These are phyloP conservation scores for Ettlia oleoabundans DNA, from an alignment of 139 green algal species.

Conservation along the genomic window DNA sequence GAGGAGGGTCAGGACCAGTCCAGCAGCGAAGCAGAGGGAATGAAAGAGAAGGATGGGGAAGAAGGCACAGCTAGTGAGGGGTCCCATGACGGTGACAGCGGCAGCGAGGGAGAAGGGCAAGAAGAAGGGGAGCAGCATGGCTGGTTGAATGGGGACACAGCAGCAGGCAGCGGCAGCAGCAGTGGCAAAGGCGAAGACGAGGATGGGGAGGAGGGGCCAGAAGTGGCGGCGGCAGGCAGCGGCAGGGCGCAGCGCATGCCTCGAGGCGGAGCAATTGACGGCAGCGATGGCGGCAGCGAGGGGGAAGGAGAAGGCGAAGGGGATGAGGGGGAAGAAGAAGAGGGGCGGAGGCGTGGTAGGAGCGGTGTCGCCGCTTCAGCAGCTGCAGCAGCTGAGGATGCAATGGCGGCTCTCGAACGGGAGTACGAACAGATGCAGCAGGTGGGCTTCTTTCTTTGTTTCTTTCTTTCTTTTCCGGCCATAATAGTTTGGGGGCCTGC, in stretches of 20 bases:
- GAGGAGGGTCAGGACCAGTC: background rate
- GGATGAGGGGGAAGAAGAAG: background rate
- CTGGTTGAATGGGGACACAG: background rate
- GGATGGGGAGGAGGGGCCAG: background rate
- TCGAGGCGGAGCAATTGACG: background rate
- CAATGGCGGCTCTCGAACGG: conserved; percentile 60
- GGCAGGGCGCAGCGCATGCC: background rate
- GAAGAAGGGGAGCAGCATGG: background rate
- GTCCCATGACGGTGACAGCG: background rate
- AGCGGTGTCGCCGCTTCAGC: background rate
- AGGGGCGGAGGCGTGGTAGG: background rate
- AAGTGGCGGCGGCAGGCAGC: conserved; percentile 3
- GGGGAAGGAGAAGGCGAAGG: background rate
- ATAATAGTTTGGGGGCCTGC: too few relatives aligned
- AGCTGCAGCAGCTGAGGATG: conserved; percentile 9
- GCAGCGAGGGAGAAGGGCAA: conserved; percentile 3
- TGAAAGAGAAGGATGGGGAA: too few relatives aligned
- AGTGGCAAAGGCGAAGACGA: background rate
- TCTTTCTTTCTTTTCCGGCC: too few relatives aligned
- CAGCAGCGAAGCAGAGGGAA: too few relatives aligned
- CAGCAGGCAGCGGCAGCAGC: background rate
- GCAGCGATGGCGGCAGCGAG: background rate
- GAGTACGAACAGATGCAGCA: conserved; percentile 52
- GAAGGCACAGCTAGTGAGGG: background rate
- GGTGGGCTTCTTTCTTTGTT: conserved; percentile 32